Conservation (phyloP, 225 moss, liverwort and hornwort species). For the Straminergon stramineum region DNA sequence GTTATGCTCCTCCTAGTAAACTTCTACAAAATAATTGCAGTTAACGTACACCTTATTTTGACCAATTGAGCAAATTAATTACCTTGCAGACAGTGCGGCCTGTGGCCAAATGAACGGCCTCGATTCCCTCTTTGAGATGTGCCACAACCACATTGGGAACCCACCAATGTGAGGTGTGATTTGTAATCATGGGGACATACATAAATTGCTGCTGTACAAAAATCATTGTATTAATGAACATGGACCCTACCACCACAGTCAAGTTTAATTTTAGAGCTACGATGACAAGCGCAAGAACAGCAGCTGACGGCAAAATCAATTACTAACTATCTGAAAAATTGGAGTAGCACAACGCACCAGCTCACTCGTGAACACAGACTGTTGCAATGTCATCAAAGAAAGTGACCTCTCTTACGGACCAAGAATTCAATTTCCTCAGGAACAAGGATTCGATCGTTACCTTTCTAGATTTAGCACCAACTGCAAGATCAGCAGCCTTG, state of each 20-base stretch:
- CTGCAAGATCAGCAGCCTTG: conserved; percentile 66
- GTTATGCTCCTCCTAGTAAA: background rate
- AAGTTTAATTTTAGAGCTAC: background rate
- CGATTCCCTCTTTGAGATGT: conserved; percentile 88
- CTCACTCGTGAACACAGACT: background rate
- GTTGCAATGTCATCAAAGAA: background rate
- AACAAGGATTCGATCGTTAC: conserved; percentile 12
- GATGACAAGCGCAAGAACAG: background rate
- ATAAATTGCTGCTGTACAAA: conserved; percentile 35
- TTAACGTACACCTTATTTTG: background rate
- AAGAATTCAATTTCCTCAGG: background rate
- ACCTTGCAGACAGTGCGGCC: conserved; percentile 93
- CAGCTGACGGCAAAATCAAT: background rate
- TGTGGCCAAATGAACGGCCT: conserved; percentile 83
- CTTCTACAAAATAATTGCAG: background rate
- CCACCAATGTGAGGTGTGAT: conserved; percentile 69
- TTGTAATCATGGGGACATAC: conserved; percentile 68
- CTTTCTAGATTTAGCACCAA: conserved; percentile 45
- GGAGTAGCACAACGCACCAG: background rate
- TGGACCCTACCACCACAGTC: background rate
- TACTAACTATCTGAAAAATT: background rate
- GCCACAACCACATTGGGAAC: conserved; percentile 92
- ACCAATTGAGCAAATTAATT: background rate
- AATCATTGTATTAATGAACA: background rate
- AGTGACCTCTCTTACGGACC: background rate